A percentile compares a stretch with the other conserved stretches of the same genome.
These are phyloP conservation scores for Solanum pimpinellifolium DNA, from an alignment of 257 asterid genomes.

Conservation along the genomic window DNA sequence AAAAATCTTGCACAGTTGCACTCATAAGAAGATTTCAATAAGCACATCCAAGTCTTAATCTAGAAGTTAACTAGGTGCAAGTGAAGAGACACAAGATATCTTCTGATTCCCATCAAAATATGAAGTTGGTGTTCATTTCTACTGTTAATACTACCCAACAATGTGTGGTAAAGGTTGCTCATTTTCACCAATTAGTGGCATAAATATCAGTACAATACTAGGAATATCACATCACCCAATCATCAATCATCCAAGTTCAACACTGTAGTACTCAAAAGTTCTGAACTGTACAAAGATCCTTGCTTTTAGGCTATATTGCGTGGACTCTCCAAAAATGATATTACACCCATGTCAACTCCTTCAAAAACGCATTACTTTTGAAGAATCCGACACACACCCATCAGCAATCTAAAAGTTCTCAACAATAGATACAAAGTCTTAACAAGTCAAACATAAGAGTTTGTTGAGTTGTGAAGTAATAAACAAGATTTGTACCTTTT, in stretches of 20 bases:
- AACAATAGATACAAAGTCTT: background rate
- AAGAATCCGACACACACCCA: background rate
- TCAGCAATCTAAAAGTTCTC: background rate
- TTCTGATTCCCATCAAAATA: background rate
- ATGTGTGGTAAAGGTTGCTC: background rate
- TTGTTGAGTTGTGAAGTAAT: background rate
- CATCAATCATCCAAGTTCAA: background rate
- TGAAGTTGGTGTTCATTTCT: background rate
- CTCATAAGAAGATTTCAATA: background rate
- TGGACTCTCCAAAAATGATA: background rate
- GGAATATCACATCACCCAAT: background rate
- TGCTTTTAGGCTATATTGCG: background rate
- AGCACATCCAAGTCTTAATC: background rate
- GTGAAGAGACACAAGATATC: background rate
- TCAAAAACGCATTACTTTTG: background rate
- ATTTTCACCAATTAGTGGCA: background rate
- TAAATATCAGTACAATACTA: background rate
- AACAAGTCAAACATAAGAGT: background rate
- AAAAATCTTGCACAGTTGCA: background rate
- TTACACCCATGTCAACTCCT: background rate
- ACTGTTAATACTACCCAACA: background rate
- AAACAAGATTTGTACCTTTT: constrained; percentile 17
- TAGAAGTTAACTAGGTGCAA: background rate
- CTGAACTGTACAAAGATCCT: background rate
- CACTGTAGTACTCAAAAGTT: background rate